These are phyloP conservation scores for Cercophora newfieldiana DNA, from an alignment of 495 filamentous ascomycete genomes.

Conservation along the genomic window DNA sequence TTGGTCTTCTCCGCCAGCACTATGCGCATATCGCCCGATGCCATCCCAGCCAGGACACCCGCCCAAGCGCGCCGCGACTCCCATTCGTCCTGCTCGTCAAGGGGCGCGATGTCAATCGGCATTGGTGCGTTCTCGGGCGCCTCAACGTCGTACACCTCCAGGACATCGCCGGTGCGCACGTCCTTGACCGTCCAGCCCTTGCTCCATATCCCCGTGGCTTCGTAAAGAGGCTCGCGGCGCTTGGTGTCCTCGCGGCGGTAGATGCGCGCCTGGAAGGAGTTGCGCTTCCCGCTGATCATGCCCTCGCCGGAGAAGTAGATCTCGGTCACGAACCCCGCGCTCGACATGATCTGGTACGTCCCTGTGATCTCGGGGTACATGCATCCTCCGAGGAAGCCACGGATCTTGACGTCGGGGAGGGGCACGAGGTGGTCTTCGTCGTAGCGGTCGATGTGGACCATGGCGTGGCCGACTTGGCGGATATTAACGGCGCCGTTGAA, in stretches of 20 bases:
- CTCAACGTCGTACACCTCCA: constrained; percentile 29
- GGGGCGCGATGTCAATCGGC: constrained; percentile 25
- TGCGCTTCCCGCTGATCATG: constrained; percentile 37
- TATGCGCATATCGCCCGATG: constrained; percentile 38
- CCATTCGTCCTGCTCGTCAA: constrained; percentile 45
- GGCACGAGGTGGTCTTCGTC: constrained; percentile 54
- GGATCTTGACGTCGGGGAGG: constrained; percentile 46
- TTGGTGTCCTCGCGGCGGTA: constrained; percentile 23
- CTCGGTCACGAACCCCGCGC: constrained; percentile 39
- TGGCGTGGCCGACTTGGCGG: constrained; percentile 80
- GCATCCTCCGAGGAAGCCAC: constrained; percentile 43
- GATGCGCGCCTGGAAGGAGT: constrained; percentile 33
- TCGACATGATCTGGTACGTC: constrained; percentile 37
- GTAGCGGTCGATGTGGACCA: constrained; percentile 46
- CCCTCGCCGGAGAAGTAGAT: constrained; percentile 41
- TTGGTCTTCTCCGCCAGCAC: constrained; percentile 37
- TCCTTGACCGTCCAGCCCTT: constrained; percentile 43
- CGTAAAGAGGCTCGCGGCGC: constrained; percentile 29
- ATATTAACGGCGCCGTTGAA: constrained; percentile 78
- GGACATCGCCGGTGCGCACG: constrained; percentile 27
- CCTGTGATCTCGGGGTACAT: constrained; percentile 46
- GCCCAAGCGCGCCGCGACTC: constrained; percentile 46
- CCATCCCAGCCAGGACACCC: constrained; percentile 35
- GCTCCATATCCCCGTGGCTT: constrained; percentile 41
- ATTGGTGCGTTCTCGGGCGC: constrained; percentile 29